A percentile compares a stretch with the other conserved stretches of the same genome.
These are phyloP conservation scores for Barnettozyma sucrosica DNA, from an alignment of 805 yeast genomes.

Conservation along the genomic window DNA sequence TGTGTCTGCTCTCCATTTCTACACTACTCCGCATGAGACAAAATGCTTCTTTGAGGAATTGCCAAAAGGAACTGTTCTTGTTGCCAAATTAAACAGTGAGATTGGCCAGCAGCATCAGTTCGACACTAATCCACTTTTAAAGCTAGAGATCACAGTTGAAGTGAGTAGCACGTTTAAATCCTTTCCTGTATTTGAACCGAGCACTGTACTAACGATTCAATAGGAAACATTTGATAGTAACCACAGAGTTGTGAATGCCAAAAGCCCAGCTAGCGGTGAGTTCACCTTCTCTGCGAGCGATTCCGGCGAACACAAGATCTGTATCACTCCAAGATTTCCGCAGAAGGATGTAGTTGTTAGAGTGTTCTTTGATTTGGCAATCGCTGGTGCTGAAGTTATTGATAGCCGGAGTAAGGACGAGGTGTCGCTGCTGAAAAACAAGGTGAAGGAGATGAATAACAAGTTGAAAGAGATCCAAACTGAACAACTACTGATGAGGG, in stretches of 20 bases:
- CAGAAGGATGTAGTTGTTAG: constrained; percentile 48
- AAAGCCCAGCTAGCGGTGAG: constrained; percentile 52
- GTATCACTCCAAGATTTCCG: constrained; percentile 53
- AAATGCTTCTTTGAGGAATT: constrained; percentile 84
- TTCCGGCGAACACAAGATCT: constrained; percentile 79
- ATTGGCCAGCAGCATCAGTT: constrained; percentile 45
- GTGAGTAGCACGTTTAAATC: constrained; percentile 27
- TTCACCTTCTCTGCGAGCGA: constrained; percentile 80
- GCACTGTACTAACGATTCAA: neutral
- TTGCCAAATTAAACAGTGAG: constrained; percentile 68
- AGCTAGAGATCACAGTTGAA: constrained; percentile 64
- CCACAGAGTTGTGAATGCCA: constrained; percentile 71
- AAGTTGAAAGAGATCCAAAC: constrained; percentile 52
- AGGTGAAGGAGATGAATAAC: constrained; percentile 49
- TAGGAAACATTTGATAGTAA: constrained; percentile 75
- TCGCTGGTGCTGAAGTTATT: constrained; percentile 58
- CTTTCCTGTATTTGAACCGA: neutral
- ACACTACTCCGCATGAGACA: constrained; percentile 66
- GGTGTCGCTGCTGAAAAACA: constrained; percentile 45
- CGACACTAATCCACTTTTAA: constrained; percentile 49
- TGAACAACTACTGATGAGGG: constrained; percentile 60
- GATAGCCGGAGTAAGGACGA: constrained; percentile 57
- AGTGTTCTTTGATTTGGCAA: constrained; percentile 65
- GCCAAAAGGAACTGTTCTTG: constrained; percentile 70
- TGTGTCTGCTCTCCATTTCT: constrained; percentile 52